phyloP scores from a whole-genome alignment of 192 early-diverging fungal genomes.

The Spizellomyces punctatus region DNA sequence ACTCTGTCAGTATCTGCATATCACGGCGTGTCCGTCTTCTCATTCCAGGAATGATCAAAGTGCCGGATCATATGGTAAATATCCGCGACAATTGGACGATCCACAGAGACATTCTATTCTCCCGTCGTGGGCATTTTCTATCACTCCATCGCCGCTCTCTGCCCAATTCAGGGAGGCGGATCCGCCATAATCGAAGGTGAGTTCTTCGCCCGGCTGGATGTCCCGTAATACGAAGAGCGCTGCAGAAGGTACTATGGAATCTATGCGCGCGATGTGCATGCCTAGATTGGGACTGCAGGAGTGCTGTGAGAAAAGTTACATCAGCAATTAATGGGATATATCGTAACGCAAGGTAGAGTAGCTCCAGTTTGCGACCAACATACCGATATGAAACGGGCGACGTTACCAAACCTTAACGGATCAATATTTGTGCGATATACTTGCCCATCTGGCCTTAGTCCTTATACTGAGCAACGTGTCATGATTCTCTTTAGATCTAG shows the following conservation, averaged over 20 bases:
- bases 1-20: neutral
- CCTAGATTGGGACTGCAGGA: constrained; percentile 43
- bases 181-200: constrained; percentile 38
- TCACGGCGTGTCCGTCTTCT: neutral
- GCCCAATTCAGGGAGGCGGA: neutral
- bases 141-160: neutral
- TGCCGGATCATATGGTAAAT: constrained; percentile 23
- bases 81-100: constrained; percentile 4
- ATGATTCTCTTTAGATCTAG: too few relatives aligned
- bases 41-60: constrained; percentile 1
- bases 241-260: constrained; percentile 32
- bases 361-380: neutral
- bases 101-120: constrained; percentile 24
- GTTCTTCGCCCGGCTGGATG: constrained; percentile 37
- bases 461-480: neutral
- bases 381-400: constrained; percentile 37
- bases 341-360: neutral
- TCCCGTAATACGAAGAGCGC: constrained; percentile 39
- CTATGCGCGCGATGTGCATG: constrained; percentile 32
- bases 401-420: constrained; percentile 35
- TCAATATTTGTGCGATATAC: constrained; percentile 42
- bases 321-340: too few relatives aligned
- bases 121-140: neutral
- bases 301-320: constrained; percentile 19
- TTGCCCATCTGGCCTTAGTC: constrained; percentile 4